Evolutionary conservation across 2,329 filamentous ascomycete species (phyloP), one percentile per base, ranked within the genome.

Genomic region (Trichoderma harzianum): DNA sequence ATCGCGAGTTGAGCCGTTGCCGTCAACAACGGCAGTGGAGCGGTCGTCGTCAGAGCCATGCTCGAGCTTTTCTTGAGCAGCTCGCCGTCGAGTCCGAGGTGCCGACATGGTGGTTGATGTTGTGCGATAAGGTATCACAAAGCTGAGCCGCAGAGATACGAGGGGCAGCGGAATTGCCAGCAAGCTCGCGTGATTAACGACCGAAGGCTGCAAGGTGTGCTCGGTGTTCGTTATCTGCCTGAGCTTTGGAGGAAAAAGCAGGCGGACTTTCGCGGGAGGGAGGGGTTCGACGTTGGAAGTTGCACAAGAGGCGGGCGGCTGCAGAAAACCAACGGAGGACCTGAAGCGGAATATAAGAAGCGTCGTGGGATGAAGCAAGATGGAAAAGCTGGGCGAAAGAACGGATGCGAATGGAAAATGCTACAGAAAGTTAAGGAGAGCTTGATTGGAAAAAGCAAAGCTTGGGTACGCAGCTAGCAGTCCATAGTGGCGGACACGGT

Each of bases 1-100:
- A 65, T 80, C 77, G 74, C 81, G 78, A 66, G 80, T 82, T 71
- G 81, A 79, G 69, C 84, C 83, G 74, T 87, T 87, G 73, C 84
- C 85, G 74, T 86, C 86, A n/a, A 83, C 80, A 53, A 74, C 71
- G 39, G 75, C 72, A 72, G 78, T 69, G 55, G 78, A 73, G 47
- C 71, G 73, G 58, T 78, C 78, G 24, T 79, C 78, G 34, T 78
- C 78, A 24, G 78, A 75, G 64, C 74, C 73, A 67, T 74, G 73
- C 34, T 78, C 78, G 69, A 70, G 68, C 68, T 63, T 39, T 75
- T 80, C 80, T 74, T 81, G 79, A 67, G 79, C 78, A 69, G 82
- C 79, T 75, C 82, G 81, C 75, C 79, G 77, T 74, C 82, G 79
- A 68, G 80, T 83, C 76, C 82, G 78, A 75, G 81, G 81, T 67